Evolutionary conservation across 1,284 basidiomycete genomes (phyloP), one percentile per base, ranked within the genome.

Genomic region (Malassezia globosa): DNA sequence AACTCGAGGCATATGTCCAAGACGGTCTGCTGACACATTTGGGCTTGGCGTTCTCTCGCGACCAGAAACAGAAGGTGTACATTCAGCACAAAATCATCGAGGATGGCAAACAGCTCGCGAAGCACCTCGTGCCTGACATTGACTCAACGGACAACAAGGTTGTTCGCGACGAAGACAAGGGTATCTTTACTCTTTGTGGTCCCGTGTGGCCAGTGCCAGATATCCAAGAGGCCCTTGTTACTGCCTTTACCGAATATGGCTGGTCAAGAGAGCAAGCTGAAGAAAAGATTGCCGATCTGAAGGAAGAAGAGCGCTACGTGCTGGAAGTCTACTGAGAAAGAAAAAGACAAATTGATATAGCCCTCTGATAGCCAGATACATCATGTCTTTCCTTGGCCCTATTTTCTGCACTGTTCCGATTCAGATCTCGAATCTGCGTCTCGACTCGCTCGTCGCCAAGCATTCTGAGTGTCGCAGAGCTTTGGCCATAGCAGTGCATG

Each of bases 191-290:
- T 74, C 78, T 99, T 42, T 96, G 94, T 73, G 94, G 94, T 29
- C 90, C 90, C 25, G 95, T 90, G 22, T 95, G 90, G 90, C 92
- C 92, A 22, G 90, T 96, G 14, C 89, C 92, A 5, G 94, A 97
- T 67, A 87, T 97, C 13, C 92, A 85, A 66, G 85, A 92, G 73
- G 86, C 90, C 1, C 77, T 99, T 41, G 82, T 90, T 16, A 80
- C 80, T 27, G 82, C 86, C 1, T 76, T 95, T 55, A 78, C 79
- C 31, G 54, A 82, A 69, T 81, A 82, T 55, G 82, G 82, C 22
- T 76, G 81, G 69, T 77, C 80, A 14, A 75, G 77, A 44, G 77
- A 81, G 56, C 73, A 77, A 48, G 94, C 92, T 2, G 86, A 84
- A 50, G 79, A 80, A 52, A 87, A 83, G 73, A 75, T 97, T 39